These are phyloP conservation scores for Candida ponderosae DNA, from an alignment of 805 yeast genomes.

Conservation along the genomic window DNA sequence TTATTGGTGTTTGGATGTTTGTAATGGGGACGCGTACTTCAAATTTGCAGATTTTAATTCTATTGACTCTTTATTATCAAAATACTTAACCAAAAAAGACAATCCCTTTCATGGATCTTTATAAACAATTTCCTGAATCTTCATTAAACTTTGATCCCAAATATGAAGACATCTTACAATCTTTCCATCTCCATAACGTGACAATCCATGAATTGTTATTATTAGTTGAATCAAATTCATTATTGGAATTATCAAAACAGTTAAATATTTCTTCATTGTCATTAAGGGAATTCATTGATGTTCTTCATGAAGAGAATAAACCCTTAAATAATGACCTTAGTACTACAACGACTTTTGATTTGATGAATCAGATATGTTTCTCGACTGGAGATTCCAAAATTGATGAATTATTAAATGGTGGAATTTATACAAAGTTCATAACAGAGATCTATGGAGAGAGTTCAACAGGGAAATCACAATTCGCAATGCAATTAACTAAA, in stretches of 20 bases:
- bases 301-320: background rate
- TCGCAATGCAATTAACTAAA: constrained; percentile 58
- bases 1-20: too few relatives aligned
- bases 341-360: constrained; percentile 1
- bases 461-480: constrained; percentile 81
- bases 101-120: constrained; percentile 35
- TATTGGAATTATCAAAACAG: constrained; percentile 25
- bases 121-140: constrained; percentile 31
- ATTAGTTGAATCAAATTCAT: constrained; percentile 19
- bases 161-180: constrained; percentile 21
- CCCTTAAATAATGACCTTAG: constrained; percentile 1
- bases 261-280: constrained; percentile 26
- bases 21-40: too few relatives aligned
- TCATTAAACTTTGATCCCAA: constrained; percentile 24
- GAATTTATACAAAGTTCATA: constrained; percentile 44
- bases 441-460: constrained; percentile 82
- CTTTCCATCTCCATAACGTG: constrained; percentile 22
- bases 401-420: constrained; percentile 47
- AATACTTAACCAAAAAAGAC: too few relatives aligned
- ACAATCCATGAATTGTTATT: constrained; percentile 31
- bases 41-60: too few relatives aligned
- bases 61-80: too few relatives aligned
- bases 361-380: constrained; percentile 16
- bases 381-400: constrained; percentile 46
- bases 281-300: constrained; percentile 16